These are phyloP conservation scores for Komagataella kurtzmanii DNA, from an alignment of 805 yeast species.

Conservation along the genomic window DNA sequence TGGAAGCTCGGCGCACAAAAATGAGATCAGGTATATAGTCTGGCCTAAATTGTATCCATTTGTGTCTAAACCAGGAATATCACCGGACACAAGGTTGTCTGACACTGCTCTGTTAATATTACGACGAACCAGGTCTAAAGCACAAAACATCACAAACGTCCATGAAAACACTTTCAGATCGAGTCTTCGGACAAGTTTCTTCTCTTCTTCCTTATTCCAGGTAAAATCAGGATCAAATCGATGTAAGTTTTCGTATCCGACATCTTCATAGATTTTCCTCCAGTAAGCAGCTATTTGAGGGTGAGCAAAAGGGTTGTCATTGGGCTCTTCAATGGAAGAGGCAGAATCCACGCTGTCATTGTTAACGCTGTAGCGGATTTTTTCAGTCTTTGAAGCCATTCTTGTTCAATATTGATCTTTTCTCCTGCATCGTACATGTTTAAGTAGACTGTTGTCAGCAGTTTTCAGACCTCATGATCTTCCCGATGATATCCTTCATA, in stretches of 20 bases:
- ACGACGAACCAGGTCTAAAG: constrained; percentile 37
- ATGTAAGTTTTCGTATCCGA: constrained; percentile 12
- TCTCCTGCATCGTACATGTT: not conserved
- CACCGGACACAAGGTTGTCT: constrained; percentile 27
- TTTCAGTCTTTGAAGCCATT: not conserved
- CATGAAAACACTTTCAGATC: constrained; percentile 8
- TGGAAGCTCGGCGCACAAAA: constrained; percentile 19
- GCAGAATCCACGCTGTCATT: not conserved
- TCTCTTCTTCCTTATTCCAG: constrained; percentile 9
- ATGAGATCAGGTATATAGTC: constrained; percentile 25
- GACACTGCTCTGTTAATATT: constrained; percentile 38
- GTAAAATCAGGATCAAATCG: constrained; percentile 7
- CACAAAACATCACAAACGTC: constrained; percentile 4
- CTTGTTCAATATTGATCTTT: not conserved
- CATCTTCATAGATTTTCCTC: constrained; percentile 26
- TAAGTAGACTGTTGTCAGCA: not conserved
- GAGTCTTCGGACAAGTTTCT: constrained; percentile 5
- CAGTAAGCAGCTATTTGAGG: constrained; percentile 33
- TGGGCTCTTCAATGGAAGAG: not conserved
- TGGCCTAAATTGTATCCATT: constrained; percentile 27
- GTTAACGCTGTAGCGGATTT: not conserved
- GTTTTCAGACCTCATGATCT: no score
- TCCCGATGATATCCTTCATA: no score
- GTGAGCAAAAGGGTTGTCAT: constrained; percentile 24
- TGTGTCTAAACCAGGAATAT: constrained; percentile 25